Evolutionary conservation across 106 monocot species (phyloP).

Genomic region (Triglochin maritima): DNA sequence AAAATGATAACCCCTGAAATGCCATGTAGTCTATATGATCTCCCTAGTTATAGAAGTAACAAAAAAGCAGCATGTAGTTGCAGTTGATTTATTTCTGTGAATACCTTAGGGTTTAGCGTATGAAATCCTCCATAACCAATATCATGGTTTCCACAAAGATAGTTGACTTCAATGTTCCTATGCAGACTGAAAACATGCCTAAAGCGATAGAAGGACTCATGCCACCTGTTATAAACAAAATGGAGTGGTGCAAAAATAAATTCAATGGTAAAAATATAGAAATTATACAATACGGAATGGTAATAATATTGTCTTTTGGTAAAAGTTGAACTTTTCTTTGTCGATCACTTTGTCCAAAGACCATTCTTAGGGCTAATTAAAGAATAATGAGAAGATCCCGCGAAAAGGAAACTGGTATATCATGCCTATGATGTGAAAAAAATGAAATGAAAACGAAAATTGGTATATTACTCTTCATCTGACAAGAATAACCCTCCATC

Average conservation of each 20-base stretch:
- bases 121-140: slow-evolving; percentile 59
- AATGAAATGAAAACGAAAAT: background rate
- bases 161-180: slow-evolving; percentile 37
- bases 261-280: background rate
- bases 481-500: slow-evolving; percentile 78
- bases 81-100: background rate
- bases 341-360: too few species aligned
- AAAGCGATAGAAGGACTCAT: slow-evolving; percentile 60
- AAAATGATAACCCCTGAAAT: too few species aligned
- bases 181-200: slow-evolving; percentile 54
- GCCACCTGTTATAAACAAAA: slow-evolving; percentile 56
- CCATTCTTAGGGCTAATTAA: too few species aligned
- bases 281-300: too few species aligned
- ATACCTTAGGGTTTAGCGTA: slow-evolving; percentile 54
- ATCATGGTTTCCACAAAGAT: slow-evolving; percentile 94
- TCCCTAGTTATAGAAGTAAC: background rate
- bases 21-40: too few species aligned
- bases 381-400: too few species aligned
- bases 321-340: too few species aligned
- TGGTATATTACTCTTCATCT: slow-evolving; percentile 69
- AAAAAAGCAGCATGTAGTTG: background rate
- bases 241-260: background rate
- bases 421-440: background rate
- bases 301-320: too few species aligned
- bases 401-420: background rate